phyloP scores from a whole-genome alignment of 73 alveolate species.

The Tetrahymena borealis region DNA sequence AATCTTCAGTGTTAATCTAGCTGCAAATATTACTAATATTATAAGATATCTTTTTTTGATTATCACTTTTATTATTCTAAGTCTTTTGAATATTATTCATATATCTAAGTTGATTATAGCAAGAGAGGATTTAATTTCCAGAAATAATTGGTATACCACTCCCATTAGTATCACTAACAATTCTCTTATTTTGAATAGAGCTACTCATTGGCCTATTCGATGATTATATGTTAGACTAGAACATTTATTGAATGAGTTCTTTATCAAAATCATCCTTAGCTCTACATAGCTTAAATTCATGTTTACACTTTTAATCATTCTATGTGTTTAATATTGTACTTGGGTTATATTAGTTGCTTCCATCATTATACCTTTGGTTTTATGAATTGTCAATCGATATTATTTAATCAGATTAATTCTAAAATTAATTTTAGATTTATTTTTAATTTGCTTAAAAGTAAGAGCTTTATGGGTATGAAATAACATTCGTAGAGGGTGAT shows the following conservation, averaged over 20 bases:
- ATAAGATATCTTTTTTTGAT: not conserved
- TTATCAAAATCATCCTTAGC: not conserved
- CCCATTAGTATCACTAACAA: too few relatives aligned
- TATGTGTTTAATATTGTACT: not conserved
- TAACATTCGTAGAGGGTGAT: not conserved
- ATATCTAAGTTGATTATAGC: not conserved
- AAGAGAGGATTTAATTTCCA: not conserved
- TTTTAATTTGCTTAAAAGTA: not conserved
- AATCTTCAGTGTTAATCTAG: not conserved
- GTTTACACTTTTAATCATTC: not conserved
- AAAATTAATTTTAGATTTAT: not conserved
- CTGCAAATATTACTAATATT: not conserved
- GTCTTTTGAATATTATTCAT: not conserved
- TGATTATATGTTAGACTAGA: not conserved
- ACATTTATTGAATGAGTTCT: not conserved
- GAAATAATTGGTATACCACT: not conserved
- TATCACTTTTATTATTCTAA: not conserved
- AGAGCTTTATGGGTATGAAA: not conserved
- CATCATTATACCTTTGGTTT: not conserved
- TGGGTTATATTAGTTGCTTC: too few relatives aligned
- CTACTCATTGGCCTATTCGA: not conserved
- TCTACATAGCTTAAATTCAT: not conserved
- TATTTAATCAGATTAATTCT: not conserved
- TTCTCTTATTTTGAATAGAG: not conserved
- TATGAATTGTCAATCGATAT: not conserved